Conservation (phyloP, 306 rosid species). For the Rosa lucieae region DNA sequence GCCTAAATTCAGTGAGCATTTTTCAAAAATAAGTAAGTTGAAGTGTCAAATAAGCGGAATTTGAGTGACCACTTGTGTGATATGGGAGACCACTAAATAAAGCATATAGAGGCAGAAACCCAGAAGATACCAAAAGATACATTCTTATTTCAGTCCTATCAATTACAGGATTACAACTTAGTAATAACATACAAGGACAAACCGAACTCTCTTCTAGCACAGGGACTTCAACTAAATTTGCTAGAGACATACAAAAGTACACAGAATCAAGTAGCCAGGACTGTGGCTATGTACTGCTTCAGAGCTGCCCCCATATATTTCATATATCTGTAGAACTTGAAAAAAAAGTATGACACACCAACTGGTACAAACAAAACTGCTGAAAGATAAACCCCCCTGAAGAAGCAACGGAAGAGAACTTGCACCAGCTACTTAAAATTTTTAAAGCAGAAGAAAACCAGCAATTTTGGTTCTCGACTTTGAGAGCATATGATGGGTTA, state of each 20-base stretch:
- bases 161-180: slow-evolving; percentile 15
- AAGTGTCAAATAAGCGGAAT: too few relatives aligned
- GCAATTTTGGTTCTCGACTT: slow-evolving; percentile 12
- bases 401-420: slow-evolving; percentile 8
- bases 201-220: background rate
- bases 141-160: slow-evolving; percentile 17
- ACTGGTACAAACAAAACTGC: slow-evolving; percentile 8
- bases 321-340: slow-evolving; percentile 1
- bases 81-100: background rate
- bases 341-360: background rate
- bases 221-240: slow-evolving; percentile 5
- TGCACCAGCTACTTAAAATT: background rate
- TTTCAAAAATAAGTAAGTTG: too few relatives aligned
- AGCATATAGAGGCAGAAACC: background rate
- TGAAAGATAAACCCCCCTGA: slow-evolving; percentile 19
- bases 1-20: too few relatives aligned
- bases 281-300: slow-evolving; percentile 10
- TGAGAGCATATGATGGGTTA: slow-evolving; percentile 5
- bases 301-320: slow-evolving; percentile 3
- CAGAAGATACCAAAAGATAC: background rate
- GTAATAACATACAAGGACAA: background rate
- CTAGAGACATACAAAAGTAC: background rate
- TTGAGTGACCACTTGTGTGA: too few relatives aligned
- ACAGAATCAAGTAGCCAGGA: slow-evolving; percentile 26
- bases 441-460: slow-evolving; percentile 13